Evolutionary conservation across 2,329 filamentous ascomycete species (phyloP).

Genomic region (Fusarium compactum): DNA sequence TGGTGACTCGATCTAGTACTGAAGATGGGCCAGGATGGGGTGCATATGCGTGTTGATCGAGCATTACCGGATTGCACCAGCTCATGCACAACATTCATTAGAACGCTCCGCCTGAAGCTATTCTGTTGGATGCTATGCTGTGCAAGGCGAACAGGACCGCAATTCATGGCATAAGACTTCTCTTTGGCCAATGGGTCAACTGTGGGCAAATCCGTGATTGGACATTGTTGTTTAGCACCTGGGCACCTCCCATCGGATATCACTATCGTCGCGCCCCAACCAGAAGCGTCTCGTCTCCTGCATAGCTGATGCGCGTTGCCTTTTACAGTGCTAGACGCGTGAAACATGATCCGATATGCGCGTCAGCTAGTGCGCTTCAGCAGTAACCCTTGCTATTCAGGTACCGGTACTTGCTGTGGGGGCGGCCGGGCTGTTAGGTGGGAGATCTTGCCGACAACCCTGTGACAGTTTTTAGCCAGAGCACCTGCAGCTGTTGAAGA

Average conservation of each 20-base stretch:
- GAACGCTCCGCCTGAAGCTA: constrained; percentile 12
- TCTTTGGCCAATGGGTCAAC: constrained; percentile 44
- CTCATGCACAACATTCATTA: constrained; percentile 44
- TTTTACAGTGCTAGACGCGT: constrained; percentile 48
- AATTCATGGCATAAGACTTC: constrained; percentile 2
- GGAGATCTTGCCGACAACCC: constrained; percentile 43
- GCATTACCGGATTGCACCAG: constrained; percentile 18
- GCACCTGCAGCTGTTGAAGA: constrained; percentile 23
- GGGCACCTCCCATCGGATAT: background rate
- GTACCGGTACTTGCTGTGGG: constrained; percentile 47
- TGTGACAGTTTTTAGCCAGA: constrained; percentile 42
- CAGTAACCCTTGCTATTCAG: constrained; percentile 41
- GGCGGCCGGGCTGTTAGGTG: constrained; percentile 21
- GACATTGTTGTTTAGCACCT: constrained; percentile 20
- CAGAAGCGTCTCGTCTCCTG: constrained; percentile 37
- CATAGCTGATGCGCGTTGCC: constrained; percentile 48
- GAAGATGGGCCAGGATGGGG: constrained; percentile 13
- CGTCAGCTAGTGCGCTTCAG: constrained; percentile 49
- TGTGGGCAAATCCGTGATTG: constrained; percentile 46
- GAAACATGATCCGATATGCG: constrained; percentile 50
- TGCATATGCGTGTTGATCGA: constrained; percentile 31
- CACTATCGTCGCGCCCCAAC: constrained; percentile 31
- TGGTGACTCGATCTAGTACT: constrained; percentile 22
- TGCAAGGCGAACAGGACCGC: constrained; percentile 36
- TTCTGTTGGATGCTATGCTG: constrained; percentile 3